These are phyloP conservation scores for Candida ulmi DNA, from an alignment of 805 yeast genomes.

Conservation along the genomic window DNA sequence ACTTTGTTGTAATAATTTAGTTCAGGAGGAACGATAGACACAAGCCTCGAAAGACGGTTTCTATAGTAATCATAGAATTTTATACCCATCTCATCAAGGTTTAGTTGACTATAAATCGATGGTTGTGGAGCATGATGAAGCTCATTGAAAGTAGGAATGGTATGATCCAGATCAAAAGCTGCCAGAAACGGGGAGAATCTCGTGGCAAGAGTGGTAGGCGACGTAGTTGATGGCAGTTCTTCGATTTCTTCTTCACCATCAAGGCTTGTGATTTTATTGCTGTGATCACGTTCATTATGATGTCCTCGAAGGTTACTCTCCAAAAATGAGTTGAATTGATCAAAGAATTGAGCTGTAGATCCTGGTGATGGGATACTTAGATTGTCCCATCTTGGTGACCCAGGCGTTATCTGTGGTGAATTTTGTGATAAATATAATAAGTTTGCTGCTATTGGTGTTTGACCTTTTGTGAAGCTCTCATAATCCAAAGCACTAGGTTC, in stretches of 20 bases:
- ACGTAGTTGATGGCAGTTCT: neutral
- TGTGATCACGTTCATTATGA: conserved; percentile 4
- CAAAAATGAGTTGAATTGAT: conserved; percentile 18
- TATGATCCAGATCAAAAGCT: neutral
- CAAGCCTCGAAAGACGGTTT: conserved; percentile 39
- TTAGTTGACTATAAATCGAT: conserved; percentile 17
- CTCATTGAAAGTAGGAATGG: conserved; percentile 9
- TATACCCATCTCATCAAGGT: conserved; percentile 37
- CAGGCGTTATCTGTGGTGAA: conserved; percentile 7
- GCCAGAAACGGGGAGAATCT: conserved; percentile 1
- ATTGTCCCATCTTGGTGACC: conserved; percentile 12
- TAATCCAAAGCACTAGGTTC: conserved; percentile 9
- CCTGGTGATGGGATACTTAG: conserved; percentile 3
- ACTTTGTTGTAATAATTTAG: conserved; percentile 47
- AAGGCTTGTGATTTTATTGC: conserved; percentile 13
- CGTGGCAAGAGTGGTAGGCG: conserved; percentile 1
- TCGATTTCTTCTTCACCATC: conserved; percentile 3
- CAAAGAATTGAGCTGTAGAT: conserved; percentile 10
- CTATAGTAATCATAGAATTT: conserved; percentile 46
- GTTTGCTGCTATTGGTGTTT: conserved; percentile 20
- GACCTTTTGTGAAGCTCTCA: conserved; percentile 8
- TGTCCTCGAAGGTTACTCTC: conserved; percentile 20
- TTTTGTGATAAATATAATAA: conserved; percentile 12
- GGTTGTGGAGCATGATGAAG: conserved; percentile 14
- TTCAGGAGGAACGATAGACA: conserved; percentile 42